Conservation (phyloP, 352 stramenopile genomes). For the Phytopythium mirpurense region DNA sequence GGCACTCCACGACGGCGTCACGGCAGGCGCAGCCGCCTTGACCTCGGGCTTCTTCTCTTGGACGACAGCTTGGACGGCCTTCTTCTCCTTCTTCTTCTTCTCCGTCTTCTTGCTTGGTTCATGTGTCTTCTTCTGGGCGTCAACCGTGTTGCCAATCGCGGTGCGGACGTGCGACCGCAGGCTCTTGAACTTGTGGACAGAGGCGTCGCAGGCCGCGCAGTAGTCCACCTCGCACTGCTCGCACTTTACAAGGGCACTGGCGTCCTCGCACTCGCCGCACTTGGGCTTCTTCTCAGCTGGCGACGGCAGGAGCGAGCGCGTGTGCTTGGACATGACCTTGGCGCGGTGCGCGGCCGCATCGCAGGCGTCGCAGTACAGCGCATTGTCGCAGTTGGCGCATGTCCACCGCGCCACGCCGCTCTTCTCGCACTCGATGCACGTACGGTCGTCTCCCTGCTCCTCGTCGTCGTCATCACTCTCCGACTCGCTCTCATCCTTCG, state of each 20-base stretch:
- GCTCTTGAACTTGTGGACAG: constrained; percentile 73
- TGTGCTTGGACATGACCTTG: constrained; percentile 62
- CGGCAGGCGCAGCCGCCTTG: background rate
- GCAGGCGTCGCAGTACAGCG: constrained; percentile 61
- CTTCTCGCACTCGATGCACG: constrained; percentile 67
- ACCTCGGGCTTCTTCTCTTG: background rate
- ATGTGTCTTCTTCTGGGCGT: constrained; percentile 13
- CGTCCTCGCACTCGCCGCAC: constrained; percentile 29
- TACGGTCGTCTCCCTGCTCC: constrained; percentile 14
- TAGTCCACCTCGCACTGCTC: constrained; percentile 54
- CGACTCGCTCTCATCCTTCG: background rate
- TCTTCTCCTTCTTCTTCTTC: constrained; percentile 40
- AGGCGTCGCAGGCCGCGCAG: constrained; percentile 48
- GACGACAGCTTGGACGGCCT: background rate
- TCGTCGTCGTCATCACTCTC: constrained; percentile 7
- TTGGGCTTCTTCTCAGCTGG: constrained; percentile 14
- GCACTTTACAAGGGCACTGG: constrained; percentile 34
- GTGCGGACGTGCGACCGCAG: constrained; percentile 42
- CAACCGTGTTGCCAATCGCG: constrained; percentile 1
- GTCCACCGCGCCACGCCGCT: constrained; percentile 32
- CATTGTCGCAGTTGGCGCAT: constrained; percentile 52
- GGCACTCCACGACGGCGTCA: constrained; percentile 9
- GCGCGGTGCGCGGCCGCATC: constrained; percentile 47
- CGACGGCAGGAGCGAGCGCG: constrained; percentile 17
- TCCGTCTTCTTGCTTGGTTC: constrained; percentile 12